Evolutionary conservation across 805 yeast genomes (phyloP), one percentile per base, ranked within the genome.

Genomic region (Naumovozyma dairenensis): DNA sequence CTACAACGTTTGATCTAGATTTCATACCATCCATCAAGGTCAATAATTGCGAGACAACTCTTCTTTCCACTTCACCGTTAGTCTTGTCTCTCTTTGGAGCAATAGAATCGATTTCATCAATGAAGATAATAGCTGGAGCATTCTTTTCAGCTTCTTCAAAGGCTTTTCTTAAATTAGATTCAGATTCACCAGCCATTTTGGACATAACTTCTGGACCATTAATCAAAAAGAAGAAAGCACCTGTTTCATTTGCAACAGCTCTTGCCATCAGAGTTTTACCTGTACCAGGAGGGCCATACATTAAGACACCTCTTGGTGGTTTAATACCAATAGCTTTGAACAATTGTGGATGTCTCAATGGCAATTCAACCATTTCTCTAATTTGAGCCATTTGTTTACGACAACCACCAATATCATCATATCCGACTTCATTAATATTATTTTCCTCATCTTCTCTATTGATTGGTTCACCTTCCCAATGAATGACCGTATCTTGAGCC

Each of bases 81-180:
- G 98, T 92, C 77, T 92, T 92, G 70, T 92, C 98, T 71, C 98
- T 85, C 80, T 92, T 92, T 62, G 98, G 98, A 33, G 98, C 98
- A 53, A 92, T 92, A 12, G 97, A 89, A 62, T 92, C 98, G 45
- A 92, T 92, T 66, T 92, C 98, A 66, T 92, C 98, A 55, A 92
- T 92, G 68, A 92, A 92, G 45, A 92, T 92, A 53, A 92, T 92
- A 10, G 98, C 76, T 13, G 98, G 98, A 12, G 97, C 92, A 61
- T 92, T 89, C 67, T 92, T 92, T 66, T 92, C 98, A 36, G 98
- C 98, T 66, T 92, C 98, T 66, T 92, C 98, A 52, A 92, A 92
- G 2, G 98, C 98, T 65, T 87, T 87, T 69, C 98, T 78, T 61
- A 92, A 70, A 55, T 92, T 92, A 22, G 94, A 82, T 67, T 92